phyloP scores from a whole-genome alignment of 1,284 basidiomycete species.

The Pyrrhoderma noxium region DNA sequence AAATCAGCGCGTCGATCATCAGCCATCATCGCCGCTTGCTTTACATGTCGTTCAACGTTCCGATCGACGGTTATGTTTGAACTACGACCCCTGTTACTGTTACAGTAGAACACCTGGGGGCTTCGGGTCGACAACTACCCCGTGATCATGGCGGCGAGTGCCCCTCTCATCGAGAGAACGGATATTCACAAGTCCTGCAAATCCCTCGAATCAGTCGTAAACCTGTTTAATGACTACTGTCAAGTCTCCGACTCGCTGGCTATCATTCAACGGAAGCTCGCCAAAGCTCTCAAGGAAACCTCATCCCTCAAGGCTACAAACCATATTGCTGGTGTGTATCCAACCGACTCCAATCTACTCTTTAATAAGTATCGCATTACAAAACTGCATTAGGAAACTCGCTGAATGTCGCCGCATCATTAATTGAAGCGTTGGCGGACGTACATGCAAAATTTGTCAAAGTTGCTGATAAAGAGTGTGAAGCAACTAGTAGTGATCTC shows the following conservation, averaged over 20 bases:
- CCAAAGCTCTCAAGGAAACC: conserved; percentile 59
- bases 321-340: conserved; percentile 52
- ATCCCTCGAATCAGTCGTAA: conserved; percentile 59
- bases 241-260: conserved; percentile 59
- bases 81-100: too few species aligned
- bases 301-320: conserved; percentile 52
- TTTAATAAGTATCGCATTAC: neutral
- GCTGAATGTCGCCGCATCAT: conserved; percentile 49
- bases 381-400: conserved; percentile 41
- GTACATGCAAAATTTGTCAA: conserved; percentile 68
- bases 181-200: conserved; percentile 77
- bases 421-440: conserved; percentile 64
- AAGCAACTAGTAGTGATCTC: conserved; percentile 53
- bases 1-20: too few species aligned
- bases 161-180: conserved; percentile 40
- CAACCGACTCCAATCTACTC: neutral
- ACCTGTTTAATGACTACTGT: conserved; percentile 64
- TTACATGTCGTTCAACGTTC: too few species aligned
- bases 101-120: too few species aligned
- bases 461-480: conserved; percentile 66
- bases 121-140: too few species aligned
- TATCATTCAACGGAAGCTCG: conserved; percentile 63
- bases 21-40: too few species aligned
- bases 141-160: too few species aligned
- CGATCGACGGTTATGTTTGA: too few species aligned